Evolutionary conservation across 148 eudicot genomes (phyloP).

Genomic region (Persicaria maculosa): DNA sequence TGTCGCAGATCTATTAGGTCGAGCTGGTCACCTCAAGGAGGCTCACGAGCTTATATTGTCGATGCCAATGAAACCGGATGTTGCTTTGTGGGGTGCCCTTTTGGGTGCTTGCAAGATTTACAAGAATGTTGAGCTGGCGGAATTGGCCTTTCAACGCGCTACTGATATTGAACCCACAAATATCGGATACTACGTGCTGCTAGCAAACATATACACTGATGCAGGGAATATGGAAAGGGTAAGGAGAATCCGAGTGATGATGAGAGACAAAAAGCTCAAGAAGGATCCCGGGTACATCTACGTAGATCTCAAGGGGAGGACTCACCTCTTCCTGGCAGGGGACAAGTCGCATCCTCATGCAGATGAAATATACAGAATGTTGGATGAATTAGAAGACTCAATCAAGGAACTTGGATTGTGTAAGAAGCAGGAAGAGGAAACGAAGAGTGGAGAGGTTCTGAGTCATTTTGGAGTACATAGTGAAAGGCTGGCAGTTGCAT

Average conservation of each 20-base stretch:
- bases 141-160: conserved; percentile 46
- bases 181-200: conserved; percentile 56
- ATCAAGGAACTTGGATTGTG: conserved; percentile 19
- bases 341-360: conserved; percentile 56
- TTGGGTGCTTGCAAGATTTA: conserved; percentile 84
- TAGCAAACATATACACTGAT: conserved; percentile 58
- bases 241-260: conserved; percentile 43
- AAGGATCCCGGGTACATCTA: conserved; percentile 75
- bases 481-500: conserved; percentile 67
- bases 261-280: conserved; percentile 51
- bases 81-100: conserved; percentile 82
- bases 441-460: conserved; percentile 18
- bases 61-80: conserved; percentile 64
- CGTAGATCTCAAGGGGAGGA: conserved; percentile 46
- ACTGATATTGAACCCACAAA: conserved; percentile 61
- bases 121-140: conserved; percentile 50
- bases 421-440: conserved; percentile 16
- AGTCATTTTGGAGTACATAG: conserved; percentile 50
- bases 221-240: conserved; percentile 34
- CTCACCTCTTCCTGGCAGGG: conserved; percentile 64
- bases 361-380: conserved; percentile 41
- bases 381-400: conserved; percentile 40
- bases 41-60: conserved; percentile 50
- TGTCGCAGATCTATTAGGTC: conserved; percentile 67
- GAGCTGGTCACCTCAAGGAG: conserved; percentile 62